Percentiles rank a stretch among this genome's conserved stretches.
Conservation (phyloP, 768 basidiomycete species). For the Trametes cubensis region DNA sequence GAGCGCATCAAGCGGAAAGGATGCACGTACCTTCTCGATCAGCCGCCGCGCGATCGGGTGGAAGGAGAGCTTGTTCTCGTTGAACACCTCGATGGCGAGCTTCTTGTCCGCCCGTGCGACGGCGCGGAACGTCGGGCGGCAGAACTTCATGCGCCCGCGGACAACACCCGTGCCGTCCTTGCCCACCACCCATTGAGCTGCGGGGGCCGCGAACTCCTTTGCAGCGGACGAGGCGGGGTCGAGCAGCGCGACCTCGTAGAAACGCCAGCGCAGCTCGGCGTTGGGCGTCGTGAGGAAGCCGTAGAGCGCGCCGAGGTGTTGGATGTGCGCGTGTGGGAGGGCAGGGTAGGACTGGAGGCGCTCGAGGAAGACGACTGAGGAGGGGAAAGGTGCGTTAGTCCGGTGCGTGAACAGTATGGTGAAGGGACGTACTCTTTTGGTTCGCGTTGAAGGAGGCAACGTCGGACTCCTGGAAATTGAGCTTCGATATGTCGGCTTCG, state of each 20-base stretch:
- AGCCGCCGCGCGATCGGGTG: constrained; percentile 77
- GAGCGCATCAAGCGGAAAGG: not conserved
- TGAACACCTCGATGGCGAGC: constrained; percentile 57
- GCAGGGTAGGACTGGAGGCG: constrained; percentile 64
- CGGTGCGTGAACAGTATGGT: not conserved
- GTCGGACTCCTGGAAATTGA: constrained; percentile 63
- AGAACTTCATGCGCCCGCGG: constrained; percentile 87
- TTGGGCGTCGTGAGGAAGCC: constrained; percentile 59
- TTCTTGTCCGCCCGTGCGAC: constrained; percentile 53
- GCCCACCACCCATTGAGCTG: constrained; percentile 71
- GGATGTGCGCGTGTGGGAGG: constrained; percentile 61
- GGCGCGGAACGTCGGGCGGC: constrained; percentile 65
- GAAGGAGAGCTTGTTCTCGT: constrained; percentile 52
- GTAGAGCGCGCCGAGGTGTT: constrained; percentile 59
- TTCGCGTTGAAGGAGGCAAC: constrained; percentile 67
- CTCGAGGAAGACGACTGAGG: constrained; percentile 81
- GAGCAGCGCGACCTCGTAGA: constrained; percentile 70
- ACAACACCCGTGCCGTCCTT: constrained; percentile 57
- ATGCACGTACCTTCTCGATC: constrained; percentile 67
- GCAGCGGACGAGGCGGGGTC: constrained; percentile 53
- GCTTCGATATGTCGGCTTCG: constrained; percentile 43
- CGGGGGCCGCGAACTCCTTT: constrained; percentile 51
- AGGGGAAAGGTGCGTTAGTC: not conserved
- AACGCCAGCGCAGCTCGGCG: constrained; percentile 76
- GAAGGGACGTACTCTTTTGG: constrained; percentile 62